phyloP scores from a whole-genome alignment of 345 rosid genomes.

The Hevea brasiliensis region DNA sequence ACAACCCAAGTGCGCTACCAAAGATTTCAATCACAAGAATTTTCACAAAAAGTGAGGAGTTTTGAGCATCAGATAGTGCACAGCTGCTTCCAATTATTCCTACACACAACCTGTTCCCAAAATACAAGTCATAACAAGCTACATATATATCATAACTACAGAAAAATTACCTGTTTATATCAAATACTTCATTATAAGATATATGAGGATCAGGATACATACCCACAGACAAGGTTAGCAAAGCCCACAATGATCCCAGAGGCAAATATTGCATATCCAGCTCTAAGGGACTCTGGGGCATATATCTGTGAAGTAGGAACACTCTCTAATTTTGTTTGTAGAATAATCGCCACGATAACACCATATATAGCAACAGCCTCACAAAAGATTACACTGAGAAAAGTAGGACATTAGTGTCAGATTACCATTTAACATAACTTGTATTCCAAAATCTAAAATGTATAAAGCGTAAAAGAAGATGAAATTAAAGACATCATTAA shows the following conservation, averaged over 20 bases:
- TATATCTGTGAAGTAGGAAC: constrained; percentile 71
- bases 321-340: constrained; percentile 95
- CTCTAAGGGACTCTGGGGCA: constrained; percentile 93
- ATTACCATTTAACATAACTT: constrained; percentile 1
- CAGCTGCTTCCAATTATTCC: constrained; percentile 99
- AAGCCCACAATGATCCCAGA: constrained; percentile 98
- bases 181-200: background rate
- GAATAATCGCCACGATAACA: constrained; percentile 91
- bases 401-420: constrained; percentile 7
- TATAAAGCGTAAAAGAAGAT: background rate
- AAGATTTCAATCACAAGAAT: constrained; percentile 98
- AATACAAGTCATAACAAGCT: constrained; percentile 2
- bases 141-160: background rate
- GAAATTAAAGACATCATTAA: background rate
- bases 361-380: constrained; percentile 99
- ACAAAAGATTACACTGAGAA: constrained; percentile 88
- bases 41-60: constrained; percentile 93
- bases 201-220: constrained; percentile 28
- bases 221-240: constrained; percentile 99
- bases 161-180: background rate
- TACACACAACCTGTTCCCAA: constrained; percentile 70
- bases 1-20: constrained; percentile 97
- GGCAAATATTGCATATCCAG: constrained; percentile 98
- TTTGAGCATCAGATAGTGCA: constrained; percentile 96
- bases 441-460: background rate